Evolutionary conservation across 2,329 filamentous ascomycete genomes (phyloP).

Genomic region (Xylaria sp.): DNA sequence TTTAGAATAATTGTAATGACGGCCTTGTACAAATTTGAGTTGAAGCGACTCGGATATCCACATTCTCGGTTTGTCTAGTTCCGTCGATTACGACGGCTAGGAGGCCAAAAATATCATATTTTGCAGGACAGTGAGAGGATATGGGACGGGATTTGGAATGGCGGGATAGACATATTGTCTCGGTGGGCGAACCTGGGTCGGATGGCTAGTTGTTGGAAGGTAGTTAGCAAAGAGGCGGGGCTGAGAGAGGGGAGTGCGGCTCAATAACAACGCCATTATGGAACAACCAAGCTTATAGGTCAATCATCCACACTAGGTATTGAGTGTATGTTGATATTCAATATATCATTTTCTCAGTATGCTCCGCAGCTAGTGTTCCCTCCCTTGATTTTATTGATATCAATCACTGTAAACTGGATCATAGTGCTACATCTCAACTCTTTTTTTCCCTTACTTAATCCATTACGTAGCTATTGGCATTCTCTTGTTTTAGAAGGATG

Average conservation of each 20-base stretch:
- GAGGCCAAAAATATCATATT: neutral
- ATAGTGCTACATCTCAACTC: neutral
- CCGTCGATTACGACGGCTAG: neutral
- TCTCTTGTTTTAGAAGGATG: too few species aligned
- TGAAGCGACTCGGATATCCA: constrained; percentile 29
- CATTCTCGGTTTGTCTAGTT: too few species aligned
- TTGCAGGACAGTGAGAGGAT: neutral
- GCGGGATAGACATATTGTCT: neutral
- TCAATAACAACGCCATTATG: neutral
- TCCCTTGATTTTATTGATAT: neutral
- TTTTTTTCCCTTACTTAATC: neutral
- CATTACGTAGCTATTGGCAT: neutral
- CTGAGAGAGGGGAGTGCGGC: neutral
- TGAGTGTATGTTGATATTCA: neutral
- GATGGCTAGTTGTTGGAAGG: neutral
- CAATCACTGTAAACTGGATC: neutral
- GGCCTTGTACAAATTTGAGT: constrained; percentile 38
- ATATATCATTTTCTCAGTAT: neutral
- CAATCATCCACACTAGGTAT: neutral
- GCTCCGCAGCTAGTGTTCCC: neutral
- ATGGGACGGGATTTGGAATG: too few species aligned
- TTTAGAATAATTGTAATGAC: constrained; percentile 41
- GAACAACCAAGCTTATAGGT: neutral
- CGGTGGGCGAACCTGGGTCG: neutral
- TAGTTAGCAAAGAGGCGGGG: neutral